Base-by-base conservation (phyloP, 2,329 filamentous ascomycete genomes). In the Seiridium cupressi region DNA sequence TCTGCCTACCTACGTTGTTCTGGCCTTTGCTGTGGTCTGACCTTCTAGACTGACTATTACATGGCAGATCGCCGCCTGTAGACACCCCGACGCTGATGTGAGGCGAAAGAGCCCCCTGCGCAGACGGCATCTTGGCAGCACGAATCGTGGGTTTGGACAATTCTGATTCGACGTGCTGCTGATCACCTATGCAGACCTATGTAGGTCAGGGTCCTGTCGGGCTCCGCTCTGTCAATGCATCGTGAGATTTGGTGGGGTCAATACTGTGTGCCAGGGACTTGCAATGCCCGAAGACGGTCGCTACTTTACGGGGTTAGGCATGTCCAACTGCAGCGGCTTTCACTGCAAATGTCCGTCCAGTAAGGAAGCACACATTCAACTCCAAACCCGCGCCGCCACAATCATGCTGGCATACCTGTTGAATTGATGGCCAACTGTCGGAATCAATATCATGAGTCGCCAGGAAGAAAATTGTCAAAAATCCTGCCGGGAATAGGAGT, bases 301-400 rank as follows among this genome's bases (percentile, higher is more conserved):
- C 38, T 13, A 42, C 7, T 8, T 42, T 7, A 26, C 18, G 7
- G 38, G 38, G 38, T 8, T 42, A 42, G 13, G 38, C 7, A 42
- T 13, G 38, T 42, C 38, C 38, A 42, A 13, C 38, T 42, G 38
- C 38, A 42, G 38, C 38, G 38, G 2, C 7, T 32, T 51, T 46
- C 54, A 3, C 10, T 56, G 54, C 54, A 56, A 9, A 56, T 46
- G 54, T 10, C 54, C 54, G 54, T 46, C 42, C 38, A 40, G 54
- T 56, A 36, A 18, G 7, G 11, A 32, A 35, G 35, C 11, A 31
- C 35, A 36, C 9, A 35, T 56, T 47, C 10, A 13, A 44, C 35
- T 46, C 18, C 11, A 10, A 10, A n/a, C 38, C 40, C 54, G 42
- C 26, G 54, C 36, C 13, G 31, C 54, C 42, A 56, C 34, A 10